Conservation (phyloP, 768 basidiomycete species). For the Lyophyllum semitale region DNA sequence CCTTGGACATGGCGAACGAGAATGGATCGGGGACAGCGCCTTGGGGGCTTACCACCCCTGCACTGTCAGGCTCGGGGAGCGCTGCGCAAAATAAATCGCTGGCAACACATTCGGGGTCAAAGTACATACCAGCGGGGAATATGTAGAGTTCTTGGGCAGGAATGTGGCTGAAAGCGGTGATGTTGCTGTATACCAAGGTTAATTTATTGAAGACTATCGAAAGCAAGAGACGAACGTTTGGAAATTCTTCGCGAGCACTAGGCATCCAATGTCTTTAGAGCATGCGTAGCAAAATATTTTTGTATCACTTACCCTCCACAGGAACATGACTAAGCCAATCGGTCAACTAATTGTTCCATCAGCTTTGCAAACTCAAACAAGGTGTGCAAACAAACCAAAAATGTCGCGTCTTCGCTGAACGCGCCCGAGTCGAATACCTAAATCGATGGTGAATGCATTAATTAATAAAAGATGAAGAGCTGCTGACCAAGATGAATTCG, state of each 20-base stretch:
- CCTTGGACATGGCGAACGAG: constrained; percentile 48
- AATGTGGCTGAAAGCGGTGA: constrained; percentile 42
- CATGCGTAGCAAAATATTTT: neutral
- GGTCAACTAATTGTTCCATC: constrained; percentile 37
- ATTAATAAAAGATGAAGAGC: neutral
- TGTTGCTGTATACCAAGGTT: constrained; percentile 19
- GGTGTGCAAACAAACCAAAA: constrained; percentile 35
- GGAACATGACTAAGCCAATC: constrained; percentile 59
- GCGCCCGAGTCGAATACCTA: constrained; percentile 53
- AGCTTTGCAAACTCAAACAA: neutral
- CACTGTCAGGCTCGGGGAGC: constrained; percentile 35
- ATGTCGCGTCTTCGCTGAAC: constrained; percentile 56
- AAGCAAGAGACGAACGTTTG: constrained; percentile 26
- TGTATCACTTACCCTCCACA: constrained; percentile 38
- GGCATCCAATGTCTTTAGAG: neutral
- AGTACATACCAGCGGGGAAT: constrained; percentile 44
- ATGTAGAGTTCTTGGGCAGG: constrained; percentile 52
- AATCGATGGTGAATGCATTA: neutral
- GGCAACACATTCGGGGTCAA: neutral
- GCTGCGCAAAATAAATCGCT: constrained; percentile 18
- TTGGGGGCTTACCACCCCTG: constrained; percentile 41
- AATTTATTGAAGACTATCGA: neutral
- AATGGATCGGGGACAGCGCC: constrained; percentile 46
- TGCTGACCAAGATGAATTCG: constrained; percentile 51
- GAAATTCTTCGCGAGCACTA: constrained; percentile 57